These are phyloP conservation scores for Turritis glabra DNA, from an alignment of 345 rosid genomes.

Conservation along the genomic window DNA sequence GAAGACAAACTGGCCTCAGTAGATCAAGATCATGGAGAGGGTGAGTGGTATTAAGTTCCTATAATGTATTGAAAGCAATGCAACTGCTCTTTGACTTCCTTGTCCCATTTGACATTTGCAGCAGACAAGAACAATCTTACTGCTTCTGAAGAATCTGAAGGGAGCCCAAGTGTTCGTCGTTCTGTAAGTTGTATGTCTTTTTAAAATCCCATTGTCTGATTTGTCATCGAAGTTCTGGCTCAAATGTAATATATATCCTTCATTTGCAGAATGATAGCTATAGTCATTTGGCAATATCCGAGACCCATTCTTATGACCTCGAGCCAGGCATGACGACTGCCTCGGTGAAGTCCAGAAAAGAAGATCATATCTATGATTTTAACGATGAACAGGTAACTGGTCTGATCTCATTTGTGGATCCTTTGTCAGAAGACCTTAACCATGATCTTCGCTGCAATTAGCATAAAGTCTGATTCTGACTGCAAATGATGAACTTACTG, in stretches of 20 bases:
- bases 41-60: conserved; percentile 39
- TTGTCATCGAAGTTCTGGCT: conserved; percentile 43
- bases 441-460: conserved; percentile 10
- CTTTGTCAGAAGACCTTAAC: conserved; percentile 14
- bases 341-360: conserved; percentile 43
- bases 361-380: conserved; percentile 56
- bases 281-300: conserved; percentile 48
- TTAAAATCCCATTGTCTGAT: conserved; percentile 50
- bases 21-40: conserved; percentile 44
- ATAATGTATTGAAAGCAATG: conserved; percentile 20
- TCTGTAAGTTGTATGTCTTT: conserved; percentile 99
- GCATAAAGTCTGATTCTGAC: conserved; percentile 14
- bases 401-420: not conserved
- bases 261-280: conserved; percentile 60
- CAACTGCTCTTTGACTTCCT: conserved; percentile 25
- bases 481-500: conserved; percentile 24
- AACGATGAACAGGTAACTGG: conserved; percentile 67
- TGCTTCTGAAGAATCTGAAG: conserved; percentile 45
- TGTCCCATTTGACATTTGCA: conserved; percentile 38
- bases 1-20: conserved; percentile 36
- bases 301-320: conserved; percentile 42
- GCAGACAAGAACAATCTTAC: conserved; percentile 44
- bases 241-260: conserved; percentile 55
- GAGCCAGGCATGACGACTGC: conserved; percentile 37
- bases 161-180: conserved; percentile 73